Evolutionary conservation across 2,329 filamentous ascomycete genomes (phyloP).

Genomic region (Myriosclerotinia duriaeana): DNA sequence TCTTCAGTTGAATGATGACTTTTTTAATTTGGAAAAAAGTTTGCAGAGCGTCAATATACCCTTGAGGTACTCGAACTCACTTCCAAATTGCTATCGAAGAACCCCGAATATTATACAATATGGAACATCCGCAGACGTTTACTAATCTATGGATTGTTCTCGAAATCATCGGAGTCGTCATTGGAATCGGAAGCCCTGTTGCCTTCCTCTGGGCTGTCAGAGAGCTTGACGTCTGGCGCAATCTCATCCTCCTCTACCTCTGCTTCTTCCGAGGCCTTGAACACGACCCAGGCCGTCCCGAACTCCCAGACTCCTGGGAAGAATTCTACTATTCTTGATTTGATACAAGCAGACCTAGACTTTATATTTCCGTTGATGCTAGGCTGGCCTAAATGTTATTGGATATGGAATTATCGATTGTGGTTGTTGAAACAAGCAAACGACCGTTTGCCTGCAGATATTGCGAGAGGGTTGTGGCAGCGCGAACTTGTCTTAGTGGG

Average conservation of each 20-base stretch:
- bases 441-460: slow-evolving; percentile 54
- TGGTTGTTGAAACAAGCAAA: slow-evolving; percentile 80
- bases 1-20: slow-evolving; percentile 27
- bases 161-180: slow-evolving; percentile 51
- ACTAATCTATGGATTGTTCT: slow-evolving; percentile 59
- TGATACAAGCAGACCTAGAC: slow-evolving; percentile 70
- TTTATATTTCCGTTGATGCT: slow-evolving; percentile 84
- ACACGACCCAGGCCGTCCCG: slow-evolving; percentile 50
- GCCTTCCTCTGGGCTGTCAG: slow-evolving; percentile 54
- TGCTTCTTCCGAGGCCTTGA: slow-evolving; percentile 55
- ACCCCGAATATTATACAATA: slow-evolving; percentile 87
- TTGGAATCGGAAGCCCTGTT: slow-evolving; percentile 55
- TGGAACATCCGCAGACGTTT: slow-evolving; percentile 84
- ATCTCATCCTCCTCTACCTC: slow-evolving; percentile 57
- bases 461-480: slow-evolving; percentile 71
- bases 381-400: slow-evolving; percentile 94
- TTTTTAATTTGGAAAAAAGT: slow-evolving; percentile 27
- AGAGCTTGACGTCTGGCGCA: slow-evolving; percentile 62
- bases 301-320: slow-evolving; percentile 51
- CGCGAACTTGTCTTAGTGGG: slow-evolving; percentile 78
- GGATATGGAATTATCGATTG: slow-evolving; percentile 95
- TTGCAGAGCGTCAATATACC: slow-evolving; percentile 41
- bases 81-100: slow-evolving; percentile 70
- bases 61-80: slow-evolving; percentile 64
- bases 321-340: slow-evolving; percentile 52